Conservation (phyloP, 2,329 filamentous ascomycete genomes). For the Phialocephala sp. region DNA sequence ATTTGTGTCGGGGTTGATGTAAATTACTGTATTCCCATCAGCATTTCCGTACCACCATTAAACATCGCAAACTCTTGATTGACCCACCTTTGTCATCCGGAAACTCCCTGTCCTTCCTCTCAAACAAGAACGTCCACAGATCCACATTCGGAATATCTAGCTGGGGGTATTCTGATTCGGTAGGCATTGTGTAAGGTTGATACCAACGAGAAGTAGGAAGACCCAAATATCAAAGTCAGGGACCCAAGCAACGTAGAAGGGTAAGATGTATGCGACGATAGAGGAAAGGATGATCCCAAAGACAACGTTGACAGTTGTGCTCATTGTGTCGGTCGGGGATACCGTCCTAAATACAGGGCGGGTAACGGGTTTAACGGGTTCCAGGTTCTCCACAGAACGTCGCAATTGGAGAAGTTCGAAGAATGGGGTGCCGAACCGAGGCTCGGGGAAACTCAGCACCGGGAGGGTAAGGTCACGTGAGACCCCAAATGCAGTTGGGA, state of each 20-base stretch:
- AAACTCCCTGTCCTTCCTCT: conserved; percentile 67
- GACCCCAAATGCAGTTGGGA: background rate
- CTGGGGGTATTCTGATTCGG: conserved; percentile 33
- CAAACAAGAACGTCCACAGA: conserved; percentile 80
- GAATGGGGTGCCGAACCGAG: conserved; percentile 8
- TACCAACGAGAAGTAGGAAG: conserved; percentile 34
- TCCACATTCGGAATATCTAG: conserved; percentile 77
- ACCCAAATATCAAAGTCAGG: conserved; percentile 37
- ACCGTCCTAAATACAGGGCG: background rate
- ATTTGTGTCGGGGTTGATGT: conserved; percentile 74
- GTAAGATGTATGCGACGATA: conserved; percentile 31
- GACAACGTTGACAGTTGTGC: conserved; percentile 31
- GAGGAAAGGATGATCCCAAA: conserved; percentile 34
- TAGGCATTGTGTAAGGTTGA: conserved; percentile 42
- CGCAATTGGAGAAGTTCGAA: conserved; percentile 2
- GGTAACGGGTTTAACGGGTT: background rate
- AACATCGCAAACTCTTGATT: background rate
- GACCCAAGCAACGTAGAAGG: conserved; percentile 37
- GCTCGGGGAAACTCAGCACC: background rate
- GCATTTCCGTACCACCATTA: background rate
- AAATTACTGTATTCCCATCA: conserved; percentile 64
- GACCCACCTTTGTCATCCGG: conserved; percentile 73
- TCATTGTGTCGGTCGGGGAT: conserved; percentile 20
- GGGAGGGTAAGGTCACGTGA: background rate
- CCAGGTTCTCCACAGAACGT: background rate